phyloP scores from a whole-genome alignment of 306 rosid genomes.

The Cicer bijugum region DNA sequence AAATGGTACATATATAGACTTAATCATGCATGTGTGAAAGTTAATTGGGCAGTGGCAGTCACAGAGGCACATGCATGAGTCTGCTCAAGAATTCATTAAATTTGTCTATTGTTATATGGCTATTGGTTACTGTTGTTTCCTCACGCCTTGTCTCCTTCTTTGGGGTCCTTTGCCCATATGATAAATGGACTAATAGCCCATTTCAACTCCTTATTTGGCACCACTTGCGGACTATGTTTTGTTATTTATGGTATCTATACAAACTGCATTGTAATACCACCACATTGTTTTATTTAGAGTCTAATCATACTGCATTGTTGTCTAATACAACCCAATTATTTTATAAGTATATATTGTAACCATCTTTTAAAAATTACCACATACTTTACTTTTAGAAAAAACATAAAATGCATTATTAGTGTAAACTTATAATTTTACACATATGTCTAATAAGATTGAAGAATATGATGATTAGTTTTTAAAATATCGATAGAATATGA shows the following conservation, averaged over 20 bases:
- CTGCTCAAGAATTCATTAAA: constrained; percentile 36
- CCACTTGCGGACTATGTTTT: constrained; percentile 4
- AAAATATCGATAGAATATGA: too few relatives aligned
- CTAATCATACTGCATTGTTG: too few relatives aligned
- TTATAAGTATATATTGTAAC: too few relatives aligned
- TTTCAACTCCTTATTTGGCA: constrained; percentile 15
- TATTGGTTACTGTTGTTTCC: constrained; percentile 42
- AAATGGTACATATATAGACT: constrained; percentile 38
- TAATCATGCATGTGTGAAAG: constrained; percentile 35
- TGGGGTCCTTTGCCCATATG: constrained; percentile 27
- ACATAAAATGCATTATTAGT: too few relatives aligned
- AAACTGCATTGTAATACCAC: not conserved
- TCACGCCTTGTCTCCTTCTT: constrained; percentile 48
- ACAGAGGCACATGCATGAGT: constrained; percentile 54
- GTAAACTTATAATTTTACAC: too few relatives aligned
- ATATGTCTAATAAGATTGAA: too few relatives aligned
- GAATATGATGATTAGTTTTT: too few relatives aligned
- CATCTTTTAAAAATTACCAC: too few relatives aligned
- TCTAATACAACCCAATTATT: too few relatives aligned
- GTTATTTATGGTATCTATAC: constrained; percentile 2
- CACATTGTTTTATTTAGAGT: too few relatives aligned
- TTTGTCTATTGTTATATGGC: constrained; percentile 41
- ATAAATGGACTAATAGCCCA: constrained; percentile 28
- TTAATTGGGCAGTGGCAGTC: constrained; percentile 30
- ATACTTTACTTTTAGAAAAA: too few relatives aligned